Conservation (phyloP, 73 alveolate genomes). For the Blepharisma stoltei region DNA sequence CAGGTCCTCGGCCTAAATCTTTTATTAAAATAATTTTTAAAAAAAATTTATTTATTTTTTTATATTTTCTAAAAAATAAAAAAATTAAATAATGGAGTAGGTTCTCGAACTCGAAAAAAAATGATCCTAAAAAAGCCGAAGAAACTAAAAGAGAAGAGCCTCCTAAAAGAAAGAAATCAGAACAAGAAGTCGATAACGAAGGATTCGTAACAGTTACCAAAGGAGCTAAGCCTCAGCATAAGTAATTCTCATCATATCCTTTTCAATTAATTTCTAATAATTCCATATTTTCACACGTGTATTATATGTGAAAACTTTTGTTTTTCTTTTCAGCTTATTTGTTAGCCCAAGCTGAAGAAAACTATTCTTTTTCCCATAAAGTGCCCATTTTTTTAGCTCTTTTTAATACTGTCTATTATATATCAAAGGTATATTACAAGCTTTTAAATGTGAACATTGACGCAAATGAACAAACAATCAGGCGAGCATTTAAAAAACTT, state of each 20-base stretch:
- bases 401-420: no score
- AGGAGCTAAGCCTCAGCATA: not conserved
- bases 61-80: no score
- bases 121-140: not conserved
- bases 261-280: no score
- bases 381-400: no score
- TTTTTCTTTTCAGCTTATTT: no score
- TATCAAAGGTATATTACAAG: conserved; percentile 65
- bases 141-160: not conserved
- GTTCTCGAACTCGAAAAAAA: not conserved
- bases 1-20: not conserved
- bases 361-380: no score
- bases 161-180: conserved; percentile 22
- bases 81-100: no score
- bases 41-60: no score
- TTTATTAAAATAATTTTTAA: no score
- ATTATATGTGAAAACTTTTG: no score
- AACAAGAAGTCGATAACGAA: not conserved
- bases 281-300: no score
- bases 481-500: conserved; percentile 56
- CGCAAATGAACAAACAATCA: conserved; percentile 44
- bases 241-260: not conserved
- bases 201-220: conserved; percentile 12
- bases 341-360: no score
- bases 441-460: conserved; percentile 61